Percentiles rank a stretch among this genome's conserved stretches.
Conservation (phyloP, 768 basidiomycete genomes). For the Leccinellum luteum region DNA sequence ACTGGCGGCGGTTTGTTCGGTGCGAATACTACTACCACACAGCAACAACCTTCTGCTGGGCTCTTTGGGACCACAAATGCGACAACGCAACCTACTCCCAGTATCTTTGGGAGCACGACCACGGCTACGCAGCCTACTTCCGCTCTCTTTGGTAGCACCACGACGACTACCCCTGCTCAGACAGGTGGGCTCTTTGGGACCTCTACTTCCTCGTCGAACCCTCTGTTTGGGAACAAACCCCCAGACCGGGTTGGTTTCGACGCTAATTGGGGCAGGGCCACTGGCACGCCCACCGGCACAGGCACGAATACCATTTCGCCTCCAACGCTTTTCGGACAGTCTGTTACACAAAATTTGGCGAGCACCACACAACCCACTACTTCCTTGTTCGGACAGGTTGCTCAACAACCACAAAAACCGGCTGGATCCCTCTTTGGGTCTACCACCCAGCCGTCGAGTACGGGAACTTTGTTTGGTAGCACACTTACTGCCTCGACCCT, state of each 20-base stretch:
- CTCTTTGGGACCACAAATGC: slow-evolving; percentile 26
- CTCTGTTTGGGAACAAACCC: slow-evolving; percentile 37
- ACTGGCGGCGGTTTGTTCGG: slow-evolving; percentile 21
- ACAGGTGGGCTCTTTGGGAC: slow-evolving; percentile 29
- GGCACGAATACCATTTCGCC: slow-evolving; percentile 15
- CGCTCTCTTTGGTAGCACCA: slow-evolving; percentile 28
- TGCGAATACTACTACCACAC: slow-evolving; percentile 8
- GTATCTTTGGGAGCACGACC: slow-evolving; percentile 24
- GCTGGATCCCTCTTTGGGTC: slow-evolving; percentile 32
- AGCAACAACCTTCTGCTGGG: slow-evolving; percentile 21
- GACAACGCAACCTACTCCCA: slow-evolving; percentile 16
- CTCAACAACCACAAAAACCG: slow-evolving; percentile 22
- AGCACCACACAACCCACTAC: slow-evolving; percentile 13
- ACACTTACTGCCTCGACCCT: slow-evolving; percentile 33
- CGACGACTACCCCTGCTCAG: slow-evolving; percentile 17
- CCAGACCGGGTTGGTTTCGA: too few relatives aligned
- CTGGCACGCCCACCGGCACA: slow-evolving; percentile 8
- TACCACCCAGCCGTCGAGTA: slow-evolving; percentile 20
- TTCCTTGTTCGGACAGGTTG: slow-evolving; percentile 22
- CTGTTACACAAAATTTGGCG: slow-evolving; percentile 13
- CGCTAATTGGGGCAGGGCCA: slow-evolving; percentile 30
- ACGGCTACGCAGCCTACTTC: slow-evolving; percentile 16
- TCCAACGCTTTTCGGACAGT: slow-evolving; percentile 34
- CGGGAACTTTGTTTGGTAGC: slow-evolving; percentile 37
- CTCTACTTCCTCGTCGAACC: slow-evolving; percentile 24